These are phyloP conservation scores for Tardiomyces depauwii DNA, from an alignment of 1,139 yeast species.

Conservation along the genomic window DNA sequence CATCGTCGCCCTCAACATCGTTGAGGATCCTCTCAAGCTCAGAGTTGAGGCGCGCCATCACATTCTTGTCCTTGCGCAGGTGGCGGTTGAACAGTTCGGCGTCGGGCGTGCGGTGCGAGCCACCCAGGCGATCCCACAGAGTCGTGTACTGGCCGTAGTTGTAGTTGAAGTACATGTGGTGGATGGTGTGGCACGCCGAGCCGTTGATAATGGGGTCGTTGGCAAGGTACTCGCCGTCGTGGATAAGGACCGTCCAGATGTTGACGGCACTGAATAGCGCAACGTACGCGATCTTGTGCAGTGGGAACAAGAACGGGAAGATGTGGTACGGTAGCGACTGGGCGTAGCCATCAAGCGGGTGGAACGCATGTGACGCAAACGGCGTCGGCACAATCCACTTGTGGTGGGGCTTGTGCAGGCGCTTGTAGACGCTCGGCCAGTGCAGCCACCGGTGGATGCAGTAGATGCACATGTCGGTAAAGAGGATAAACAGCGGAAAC, in stretches of 20 bases:
- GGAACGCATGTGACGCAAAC: slow-evolving; percentile 97
- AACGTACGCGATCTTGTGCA: slow-evolving; percentile 78
- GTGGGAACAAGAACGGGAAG: slow-evolving; percentile 83
- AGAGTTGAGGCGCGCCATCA: slow-evolving; percentile 63
- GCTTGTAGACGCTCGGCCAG: slow-evolving; percentile 80
- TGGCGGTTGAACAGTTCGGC: slow-evolving; percentile 65
- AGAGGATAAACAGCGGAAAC: slow-evolving; percentile 68
- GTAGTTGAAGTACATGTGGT: slow-evolving; percentile 92
- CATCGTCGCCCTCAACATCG: slow-evolving; percentile 46
- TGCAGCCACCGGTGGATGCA: slow-evolving; percentile 87
- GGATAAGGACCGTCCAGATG: slow-evolving; percentile 97
- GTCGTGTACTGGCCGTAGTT: slow-evolving; percentile 98
- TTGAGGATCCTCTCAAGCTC: slow-evolving; percentile 75
- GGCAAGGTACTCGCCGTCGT: slow-evolving; percentile 91
- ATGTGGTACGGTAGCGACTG: slow-evolving; percentile 91
- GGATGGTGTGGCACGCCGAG: slow-evolving; percentile 96
- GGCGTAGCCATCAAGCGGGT: slow-evolving; percentile 90
- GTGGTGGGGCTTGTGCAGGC: slow-evolving; percentile 95
- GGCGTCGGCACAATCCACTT: slow-evolving; percentile 99
- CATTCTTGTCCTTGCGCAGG: slow-evolving; percentile 42
- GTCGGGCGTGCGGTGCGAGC: slow-evolving; percentile 97
- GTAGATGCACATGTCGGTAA: slow-evolving; percentile 89
- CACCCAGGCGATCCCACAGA: slow-evolving; percentile 95
- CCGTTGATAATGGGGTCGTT: slow-evolving; percentile 93
- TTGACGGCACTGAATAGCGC: slow-evolving; percentile 79